phyloP scores from a whole-genome alignment of 495 filamentous ascomycete genomes.

The Penicillium coffeae region DNA sequence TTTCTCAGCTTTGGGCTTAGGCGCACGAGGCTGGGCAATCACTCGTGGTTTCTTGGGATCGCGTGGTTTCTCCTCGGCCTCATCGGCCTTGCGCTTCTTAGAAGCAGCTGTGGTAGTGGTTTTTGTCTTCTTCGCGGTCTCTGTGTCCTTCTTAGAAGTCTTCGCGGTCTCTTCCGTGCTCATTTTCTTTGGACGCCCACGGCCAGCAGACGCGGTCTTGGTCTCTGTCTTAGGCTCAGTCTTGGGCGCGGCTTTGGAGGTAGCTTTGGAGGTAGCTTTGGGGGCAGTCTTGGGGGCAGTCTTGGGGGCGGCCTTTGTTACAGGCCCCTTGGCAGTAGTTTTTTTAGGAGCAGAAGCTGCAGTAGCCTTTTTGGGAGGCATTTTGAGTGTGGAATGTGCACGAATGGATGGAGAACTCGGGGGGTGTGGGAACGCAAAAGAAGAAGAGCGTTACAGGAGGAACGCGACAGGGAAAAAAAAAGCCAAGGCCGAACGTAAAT shows the following conservation, averaged over 20 bases:
- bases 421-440: not conserved
- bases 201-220: slow-evolving; percentile 3
- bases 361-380: slow-evolving; percentile 35
- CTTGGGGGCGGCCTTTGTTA: slow-evolving; percentile 11
- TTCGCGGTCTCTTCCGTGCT: slow-evolving; percentile 4
- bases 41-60: slow-evolving; percentile 19
- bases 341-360: slow-evolving; percentile 10
- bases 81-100: slow-evolving; percentile 42
- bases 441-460: slow-evolving; percentile 6
- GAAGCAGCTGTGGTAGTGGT: slow-evolving; percentile 14
- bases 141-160: slow-evolving; percentile 8
- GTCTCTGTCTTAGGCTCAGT: slow-evolving; percentile 7
- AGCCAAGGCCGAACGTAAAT: slow-evolving; percentile 11
- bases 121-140: slow-evolving; percentile 17
- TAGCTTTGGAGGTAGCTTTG: slow-evolving; percentile 4
- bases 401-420: not conserved
- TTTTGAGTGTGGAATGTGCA: slow-evolving; percentile 14
- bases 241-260: slow-evolving; percentile 10
- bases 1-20: slow-evolving; percentile 31
- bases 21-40: slow-evolving; percentile 15
- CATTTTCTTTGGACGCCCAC: slow-evolving; percentile 18
- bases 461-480: slow-evolving; percentile 13
- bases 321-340: slow-evolving; percentile 15
- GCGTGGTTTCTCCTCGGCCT: slow-evolving; percentile 24
- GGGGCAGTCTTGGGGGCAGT: slow-evolving; percentile 4